These are phyloP conservation scores for Eutrema heterophyllum DNA, from an alignment of 345 rosid genomes.

Conservation along the genomic window DNA sequence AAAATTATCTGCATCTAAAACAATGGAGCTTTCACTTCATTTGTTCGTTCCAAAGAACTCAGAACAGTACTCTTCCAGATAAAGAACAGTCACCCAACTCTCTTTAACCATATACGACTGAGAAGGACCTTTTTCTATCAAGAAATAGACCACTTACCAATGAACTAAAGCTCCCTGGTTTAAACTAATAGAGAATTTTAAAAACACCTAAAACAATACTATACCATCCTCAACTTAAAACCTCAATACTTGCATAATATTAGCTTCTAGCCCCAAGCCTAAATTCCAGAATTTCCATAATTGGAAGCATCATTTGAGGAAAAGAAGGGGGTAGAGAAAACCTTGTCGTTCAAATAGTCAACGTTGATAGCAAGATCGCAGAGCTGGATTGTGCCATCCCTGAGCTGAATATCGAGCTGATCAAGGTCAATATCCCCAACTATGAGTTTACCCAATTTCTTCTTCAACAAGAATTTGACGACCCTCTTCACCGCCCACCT, in stretches of 20 bases:
- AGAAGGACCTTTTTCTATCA: too few relatives aligned
- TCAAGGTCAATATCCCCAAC: slow-evolving; percentile 87
- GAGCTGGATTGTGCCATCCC: slow-evolving; percentile 73
- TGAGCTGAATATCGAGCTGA: slow-evolving; percentile 91
- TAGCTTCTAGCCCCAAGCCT: not conserved
- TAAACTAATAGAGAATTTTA: not conserved
- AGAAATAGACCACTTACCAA: not conserved
- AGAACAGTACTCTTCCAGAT: not conserved
- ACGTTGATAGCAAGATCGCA: slow-evolving; percentile 81
- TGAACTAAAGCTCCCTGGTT: not conserved
- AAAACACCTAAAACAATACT: not conserved
- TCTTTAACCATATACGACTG: too few relatives aligned
- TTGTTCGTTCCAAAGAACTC: not conserved
- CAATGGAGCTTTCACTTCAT: not conserved
- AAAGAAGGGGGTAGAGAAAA: not conserved
- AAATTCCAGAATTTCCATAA: not conserved
- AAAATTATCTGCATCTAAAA: too few relatives aligned
- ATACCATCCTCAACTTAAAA: not conserved
- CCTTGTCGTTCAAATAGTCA: slow-evolving; percentile 76
- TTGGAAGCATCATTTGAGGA: not conserved
- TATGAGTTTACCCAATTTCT: slow-evolving; percentile 79
- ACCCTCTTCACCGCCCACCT: slow-evolving; percentile 91
- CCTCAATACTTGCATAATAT: not conserved
- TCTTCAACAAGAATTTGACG: slow-evolving; percentile 78
- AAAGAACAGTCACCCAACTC: not conserved